phyloP scores from a whole-genome alignment of 1,284 basidiomycete genomes.

The Fomitopsis palustris region DNA sequence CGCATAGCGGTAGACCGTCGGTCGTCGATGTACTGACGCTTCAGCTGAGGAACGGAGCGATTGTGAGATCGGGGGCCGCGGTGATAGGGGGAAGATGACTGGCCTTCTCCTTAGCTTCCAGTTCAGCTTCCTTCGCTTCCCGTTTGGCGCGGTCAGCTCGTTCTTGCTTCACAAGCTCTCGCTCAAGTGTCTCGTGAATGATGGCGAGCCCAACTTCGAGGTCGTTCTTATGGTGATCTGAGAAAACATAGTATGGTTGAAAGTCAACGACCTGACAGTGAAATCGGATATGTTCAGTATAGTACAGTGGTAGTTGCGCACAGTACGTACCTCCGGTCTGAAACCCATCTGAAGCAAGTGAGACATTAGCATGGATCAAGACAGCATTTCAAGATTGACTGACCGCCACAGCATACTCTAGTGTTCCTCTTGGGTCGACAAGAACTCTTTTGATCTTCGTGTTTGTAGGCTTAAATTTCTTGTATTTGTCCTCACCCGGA shows the following conservation, averaged over 20 bases:
- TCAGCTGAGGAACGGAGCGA: slow-evolving; percentile 44
- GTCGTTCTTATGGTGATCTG: slow-evolving; percentile 47
- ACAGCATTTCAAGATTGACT: slow-evolving; percentile 17
- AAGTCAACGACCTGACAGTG: slow-evolving; percentile 36
- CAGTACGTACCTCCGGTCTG: slow-evolving; percentile 46
- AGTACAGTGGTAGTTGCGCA: neutral
- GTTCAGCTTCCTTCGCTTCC: slow-evolving; percentile 53
- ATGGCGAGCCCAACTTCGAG: slow-evolving; percentile 61
- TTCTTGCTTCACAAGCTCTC: slow-evolving; percentile 52
- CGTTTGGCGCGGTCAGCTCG: slow-evolving; percentile 41
- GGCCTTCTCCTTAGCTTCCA: slow-evolving; percentile 53
- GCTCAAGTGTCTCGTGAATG: slow-evolving; percentile 54
- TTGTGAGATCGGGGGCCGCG: slow-evolving; percentile 6
- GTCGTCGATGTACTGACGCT: slow-evolving; percentile 72
- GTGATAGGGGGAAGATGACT: neutral
- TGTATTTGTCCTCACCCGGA: slow-evolving; percentile 67
- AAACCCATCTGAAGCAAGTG: slow-evolving; percentile 60
- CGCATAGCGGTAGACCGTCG: slow-evolving; percentile 49
- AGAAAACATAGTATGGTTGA: slow-evolving; percentile 61
- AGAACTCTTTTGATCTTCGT: slow-evolving; percentile 57
- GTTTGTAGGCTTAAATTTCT: slow-evolving; percentile 74
- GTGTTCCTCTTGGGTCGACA: slow-evolving; percentile 60
- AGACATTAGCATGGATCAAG: neutral
- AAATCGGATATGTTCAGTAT: neutral
- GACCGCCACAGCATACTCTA: slow-evolving; percentile 77